These are phyloP conservation scores for Aureobasidium musti DNA, from an alignment of 2,329 filamentous ascomycete genomes.

Conservation along the genomic window DNA sequence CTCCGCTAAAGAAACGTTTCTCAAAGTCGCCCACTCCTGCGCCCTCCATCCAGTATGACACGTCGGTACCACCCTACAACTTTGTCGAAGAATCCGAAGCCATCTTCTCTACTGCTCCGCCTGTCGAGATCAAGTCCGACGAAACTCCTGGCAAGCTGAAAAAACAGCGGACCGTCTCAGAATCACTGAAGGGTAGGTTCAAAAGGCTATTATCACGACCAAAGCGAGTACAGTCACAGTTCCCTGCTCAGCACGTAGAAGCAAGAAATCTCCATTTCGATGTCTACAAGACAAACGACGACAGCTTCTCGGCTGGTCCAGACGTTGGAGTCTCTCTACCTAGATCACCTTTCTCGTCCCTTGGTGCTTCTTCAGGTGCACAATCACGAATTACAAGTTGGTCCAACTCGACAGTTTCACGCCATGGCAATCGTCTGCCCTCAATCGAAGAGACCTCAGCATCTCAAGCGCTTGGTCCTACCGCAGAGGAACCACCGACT, in stretches of 20 bases:
- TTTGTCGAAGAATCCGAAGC: slow-evolving; percentile 35
- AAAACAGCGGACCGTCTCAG: slow-evolving; percentile 64
- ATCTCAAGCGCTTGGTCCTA: slow-evolving; percentile 18
- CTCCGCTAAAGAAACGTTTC: slow-evolving; percentile 49
- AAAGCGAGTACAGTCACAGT: slow-evolving; percentile 41
- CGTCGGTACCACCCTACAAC: slow-evolving; percentile 36
- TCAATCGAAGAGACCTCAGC: slow-evolving; percentile 28
- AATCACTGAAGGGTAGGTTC: slow-evolving; percentile 62
- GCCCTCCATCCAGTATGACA: slow-evolving; percentile 35
- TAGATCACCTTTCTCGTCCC: slow-evolving; percentile 10
- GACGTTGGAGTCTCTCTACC: slow-evolving; percentile 27
- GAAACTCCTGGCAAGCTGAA: slow-evolving; percentile 21
- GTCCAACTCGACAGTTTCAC: slow-evolving; percentile 62
- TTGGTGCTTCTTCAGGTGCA: slow-evolving; percentile 11
- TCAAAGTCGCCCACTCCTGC: slow-evolving; percentile 36
- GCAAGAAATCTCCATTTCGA: slow-evolving; percentile 41
- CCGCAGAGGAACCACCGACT: slow-evolving; percentile 28
- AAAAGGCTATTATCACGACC: slow-evolving; percentile 58
- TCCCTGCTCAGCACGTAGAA: slow-evolving; percentile 56
- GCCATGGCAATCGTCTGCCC: slow-evolving; percentile 32
- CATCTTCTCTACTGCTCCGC: slow-evolving; percentile 28
- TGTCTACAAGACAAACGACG: slow-evolving; percentile 30
- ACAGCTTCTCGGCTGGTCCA: slow-evolving; percentile 24
- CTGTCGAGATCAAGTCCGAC: slow-evolving; percentile 20
- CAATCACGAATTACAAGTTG: slow-evolving; percentile 71